phyloP scores from a whole-genome alignment of 306 rosid genomes.

The Potentilla sterilis region DNA sequence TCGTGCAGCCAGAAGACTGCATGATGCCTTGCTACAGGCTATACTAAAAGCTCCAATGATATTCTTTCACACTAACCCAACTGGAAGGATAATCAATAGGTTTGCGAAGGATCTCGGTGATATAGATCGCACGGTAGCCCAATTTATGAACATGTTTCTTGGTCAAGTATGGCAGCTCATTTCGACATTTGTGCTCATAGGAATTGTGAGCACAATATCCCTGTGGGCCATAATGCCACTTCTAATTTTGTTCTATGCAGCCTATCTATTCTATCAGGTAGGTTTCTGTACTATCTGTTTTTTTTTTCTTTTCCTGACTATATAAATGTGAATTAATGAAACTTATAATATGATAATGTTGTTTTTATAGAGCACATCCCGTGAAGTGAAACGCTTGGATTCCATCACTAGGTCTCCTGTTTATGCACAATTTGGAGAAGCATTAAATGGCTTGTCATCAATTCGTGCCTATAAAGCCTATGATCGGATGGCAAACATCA shows the following conservation, averaged over 20 bases:
- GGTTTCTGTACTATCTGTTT: neutral
- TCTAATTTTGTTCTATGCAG: constrained; percentile 67
- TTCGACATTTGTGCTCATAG: constrained; percentile 79
- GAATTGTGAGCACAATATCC: constrained; percentile 79
- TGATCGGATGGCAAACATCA: constrained; percentile 68
- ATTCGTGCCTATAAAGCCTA: constrained; percentile 82
- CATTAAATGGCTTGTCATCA: constrained; percentile 75
- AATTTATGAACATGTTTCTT: constrained; percentile 43
- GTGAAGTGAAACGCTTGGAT: constrained; percentile 89
- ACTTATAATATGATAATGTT: neutral
- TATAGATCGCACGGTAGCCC: constrained; percentile 63
- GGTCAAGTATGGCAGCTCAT: constrained; percentile 81
- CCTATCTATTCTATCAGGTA: constrained; percentile 85
- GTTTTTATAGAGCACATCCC: constrained; percentile 58
- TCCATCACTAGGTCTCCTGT: constrained; percentile 85
- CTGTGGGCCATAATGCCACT: constrained; percentile 91
- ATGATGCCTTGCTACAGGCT: constrained; percentile 55
- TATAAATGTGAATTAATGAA: neutral
- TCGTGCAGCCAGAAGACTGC: constrained; percentile 66
- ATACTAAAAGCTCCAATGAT: constrained; percentile 75
- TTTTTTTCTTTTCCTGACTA: neutral
- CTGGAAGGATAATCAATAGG: constrained; percentile 84
- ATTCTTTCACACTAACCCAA: constrained; percentile 89
- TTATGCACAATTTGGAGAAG: constrained; percentile 94
- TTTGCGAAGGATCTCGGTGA: constrained; percentile 82